Base-by-base conservation (phyloP, 768 basidiomycete species). In the Ramaria sp. region DNA sequence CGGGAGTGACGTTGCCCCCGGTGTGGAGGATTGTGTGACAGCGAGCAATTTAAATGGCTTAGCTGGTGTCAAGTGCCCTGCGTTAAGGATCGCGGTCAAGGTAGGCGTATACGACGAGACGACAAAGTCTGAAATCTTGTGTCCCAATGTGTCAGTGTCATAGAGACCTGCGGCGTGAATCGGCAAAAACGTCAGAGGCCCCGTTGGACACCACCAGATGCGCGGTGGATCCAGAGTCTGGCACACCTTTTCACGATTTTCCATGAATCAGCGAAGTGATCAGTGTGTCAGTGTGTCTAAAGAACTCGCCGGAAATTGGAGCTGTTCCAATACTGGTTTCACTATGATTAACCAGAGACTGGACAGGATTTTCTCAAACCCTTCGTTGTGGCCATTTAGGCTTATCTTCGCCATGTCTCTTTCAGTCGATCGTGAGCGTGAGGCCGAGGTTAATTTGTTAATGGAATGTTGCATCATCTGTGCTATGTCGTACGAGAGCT, bases 161-260 rank as follows among this genome's bases (percentile, higher is more conserved):
- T 66, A 69, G 4, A 67, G 53, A 33, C 70, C 68, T 3, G 70
- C 69, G 4, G 71, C 69, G 59, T 71, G 71, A 19, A 71, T 60
- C 4, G 71, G 69, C 43, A 73, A 65, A 41, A 66, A 64, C 4
- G 65, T 31, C 1, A 71, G 54, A 7, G 62, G 62, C 2, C 66
- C 66, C 11, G 69, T 70, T 2, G 65, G 62, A 59, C 68, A 72
- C 71, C 70, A 63, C 59, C 59, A 59, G 7, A 60, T 43, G 4
- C 56, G 62, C 15, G 12, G 37, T 10, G 34, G 24, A 19, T 19
- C 42, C 12, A 42, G 59, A 30, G 31, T 19, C 2, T n/a, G 4
- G 27, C 48, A 30, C 4, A 33, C 48, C 31, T 30, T 24, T 27
- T 12, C 20, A 9, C 27, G 27, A 30, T 10, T 49, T 1, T 2